These are phyloP conservation scores for Patellaria atrata DNA, from an alignment of 495 filamentous ascomycete species.

Conservation along the genomic window DNA sequence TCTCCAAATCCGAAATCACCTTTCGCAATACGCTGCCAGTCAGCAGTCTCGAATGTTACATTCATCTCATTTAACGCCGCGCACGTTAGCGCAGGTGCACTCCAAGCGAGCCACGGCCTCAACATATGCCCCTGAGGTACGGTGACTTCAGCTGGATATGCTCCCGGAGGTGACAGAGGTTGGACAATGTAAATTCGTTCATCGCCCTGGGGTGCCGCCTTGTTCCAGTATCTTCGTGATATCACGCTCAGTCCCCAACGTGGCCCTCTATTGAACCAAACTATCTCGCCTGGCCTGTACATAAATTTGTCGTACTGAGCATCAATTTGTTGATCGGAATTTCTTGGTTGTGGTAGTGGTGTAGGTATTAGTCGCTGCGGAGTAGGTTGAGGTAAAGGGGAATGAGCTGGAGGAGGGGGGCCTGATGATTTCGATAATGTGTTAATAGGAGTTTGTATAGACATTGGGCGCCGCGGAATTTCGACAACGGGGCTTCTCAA, in stretches of 20 bases:
- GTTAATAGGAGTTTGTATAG: slow-evolving; percentile 1
- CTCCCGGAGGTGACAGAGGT: slow-evolving; percentile 42
- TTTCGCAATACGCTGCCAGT: slow-evolving; percentile 34
- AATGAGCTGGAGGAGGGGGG: neutral
- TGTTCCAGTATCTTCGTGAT: slow-evolving; percentile 42
- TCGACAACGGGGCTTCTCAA: neutral
- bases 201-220: slow-evolving; percentile 25
- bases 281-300: slow-evolving; percentile 42
- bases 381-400: slow-evolving; percentile 3
- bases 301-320: slow-evolving; percentile 33
- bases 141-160: too few species aligned
- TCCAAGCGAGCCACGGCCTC: slow-evolving; percentile 19
- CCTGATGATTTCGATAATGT: neutral
- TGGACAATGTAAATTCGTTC: slow-evolving; percentile 34
- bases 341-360: slow-evolving; percentile 26
- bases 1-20: slow-evolving; percentile 32
- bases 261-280: slow-evolving; percentile 40
- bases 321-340: slow-evolving; percentile 32
- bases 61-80: slow-evolving; percentile 26
- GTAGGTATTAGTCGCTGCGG: slow-evolving; percentile 21
- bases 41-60: slow-evolving; percentile 31
- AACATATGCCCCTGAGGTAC: too few species aligned
- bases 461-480: slow-evolving; percentile 1
- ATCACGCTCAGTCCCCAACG: slow-evolving; percentile 33
- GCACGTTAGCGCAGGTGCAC: slow-evolving; percentile 46